A percentile compares a stretch with the other conserved stretches of the same genome.
These are phyloP conservation scores for Danielozyma ontarioensis DNA, from an alignment of 805 yeast species.

Conservation along the genomic window DNA sequence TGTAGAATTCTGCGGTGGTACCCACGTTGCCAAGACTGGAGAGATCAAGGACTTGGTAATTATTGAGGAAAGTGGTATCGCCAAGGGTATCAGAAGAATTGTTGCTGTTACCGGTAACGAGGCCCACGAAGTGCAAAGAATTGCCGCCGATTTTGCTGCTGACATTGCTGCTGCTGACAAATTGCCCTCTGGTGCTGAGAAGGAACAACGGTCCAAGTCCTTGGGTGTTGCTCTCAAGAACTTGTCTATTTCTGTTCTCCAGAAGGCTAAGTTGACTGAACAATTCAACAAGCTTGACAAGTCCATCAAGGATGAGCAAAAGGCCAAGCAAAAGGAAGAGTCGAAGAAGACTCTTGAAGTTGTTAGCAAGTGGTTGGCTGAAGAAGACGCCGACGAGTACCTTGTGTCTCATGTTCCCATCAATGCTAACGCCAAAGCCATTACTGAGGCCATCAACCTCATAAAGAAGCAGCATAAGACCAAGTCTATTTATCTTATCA, in stretches of 20 bases:
- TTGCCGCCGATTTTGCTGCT: slow-evolving; percentile 67
- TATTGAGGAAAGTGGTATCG: slow-evolving; percentile 94
- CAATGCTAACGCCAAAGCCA: slow-evolving; percentile 84
- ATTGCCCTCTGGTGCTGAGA: slow-evolving; percentile 66
- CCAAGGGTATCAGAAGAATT: slow-evolving; percentile 97
- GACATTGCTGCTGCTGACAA: slow-evolving; percentile 55
- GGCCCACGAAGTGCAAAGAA: slow-evolving; percentile 84
- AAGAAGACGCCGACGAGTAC: slow-evolving; percentile 44
- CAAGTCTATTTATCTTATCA: slow-evolving; percentile 73
- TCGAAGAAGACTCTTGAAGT: slow-evolving; percentile 73
- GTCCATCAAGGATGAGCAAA: slow-evolving; percentile 79
- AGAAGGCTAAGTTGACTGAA: slow-evolving; percentile 70
- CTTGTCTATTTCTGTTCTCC: slow-evolving; percentile 73
- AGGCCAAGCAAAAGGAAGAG: slow-evolving; percentile 84
- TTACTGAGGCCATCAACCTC: slow-evolving; percentile 84
- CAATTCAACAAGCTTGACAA: slow-evolving; percentile 79
- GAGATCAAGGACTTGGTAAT: slow-evolving; percentile 89
- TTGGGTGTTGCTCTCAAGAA: slow-evolving; percentile 80
- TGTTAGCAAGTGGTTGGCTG: slow-evolving; percentile 62
- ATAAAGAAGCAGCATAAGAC: slow-evolving; percentile 72
- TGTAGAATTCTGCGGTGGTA: slow-evolving; percentile 98
- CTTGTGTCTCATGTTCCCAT: slow-evolving; percentile 67
- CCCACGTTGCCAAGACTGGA: slow-evolving; percentile 88
- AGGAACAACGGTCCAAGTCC: slow-evolving; percentile 80
- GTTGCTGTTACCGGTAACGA: slow-evolving; percentile 93